These are phyloP conservation scores for Aurifilum marmelostoma DNA, from an alignment of 2,329 filamentous ascomycete genomes.

Conservation along the genomic window DNA sequence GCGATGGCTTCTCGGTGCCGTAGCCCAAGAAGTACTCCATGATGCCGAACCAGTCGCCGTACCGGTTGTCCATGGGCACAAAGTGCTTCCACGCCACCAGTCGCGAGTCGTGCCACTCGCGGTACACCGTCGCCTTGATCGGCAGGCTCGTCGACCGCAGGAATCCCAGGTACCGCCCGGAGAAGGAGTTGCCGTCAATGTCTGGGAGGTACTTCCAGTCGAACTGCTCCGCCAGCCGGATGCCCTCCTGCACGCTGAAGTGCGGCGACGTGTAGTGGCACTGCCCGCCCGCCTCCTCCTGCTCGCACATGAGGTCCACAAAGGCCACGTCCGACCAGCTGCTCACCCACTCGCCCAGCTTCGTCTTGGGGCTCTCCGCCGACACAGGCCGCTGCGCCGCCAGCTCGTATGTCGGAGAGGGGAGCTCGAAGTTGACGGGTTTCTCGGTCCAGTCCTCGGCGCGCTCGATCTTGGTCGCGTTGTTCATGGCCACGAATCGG, in stretches of 20 bases:
- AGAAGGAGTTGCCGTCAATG: constrained; percentile 75
- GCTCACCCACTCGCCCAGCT: constrained; percentile 54
- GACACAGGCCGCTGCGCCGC: constrained; percentile 46
- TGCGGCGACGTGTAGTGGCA: constrained; percentile 56
- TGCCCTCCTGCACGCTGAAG: constrained; percentile 44
- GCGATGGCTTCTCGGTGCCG: constrained; percentile 37
- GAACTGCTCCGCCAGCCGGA: constrained; percentile 58
- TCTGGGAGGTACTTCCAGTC: constrained; percentile 72
- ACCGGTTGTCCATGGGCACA: constrained; percentile 77
- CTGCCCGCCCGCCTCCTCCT: constrained; percentile 38
- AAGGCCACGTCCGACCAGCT: constrained; percentile 56
- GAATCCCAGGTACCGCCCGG: constrained; percentile 70
- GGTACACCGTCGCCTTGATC: constrained; percentile 77
- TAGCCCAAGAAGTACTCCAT: constrained; percentile 76
- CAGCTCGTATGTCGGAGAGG: constrained; percentile 50
- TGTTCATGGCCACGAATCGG: constrained; percentile 74
- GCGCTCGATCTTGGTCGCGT: constrained; percentile 59
- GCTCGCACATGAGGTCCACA: constrained; percentile 56
- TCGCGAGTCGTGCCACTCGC: constrained; percentile 79
- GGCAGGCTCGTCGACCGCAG: constrained; percentile 70
- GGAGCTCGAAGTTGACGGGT: constrained; percentile 59
- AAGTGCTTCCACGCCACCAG: constrained; percentile 80
- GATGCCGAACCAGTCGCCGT: constrained; percentile 71
- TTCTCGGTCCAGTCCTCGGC: constrained; percentile 49
- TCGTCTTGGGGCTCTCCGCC: constrained; percentile 18